Evolutionary conservation across 1,139 yeast species (phyloP).

Genomic region (Zygoascus meyerae): DNA sequence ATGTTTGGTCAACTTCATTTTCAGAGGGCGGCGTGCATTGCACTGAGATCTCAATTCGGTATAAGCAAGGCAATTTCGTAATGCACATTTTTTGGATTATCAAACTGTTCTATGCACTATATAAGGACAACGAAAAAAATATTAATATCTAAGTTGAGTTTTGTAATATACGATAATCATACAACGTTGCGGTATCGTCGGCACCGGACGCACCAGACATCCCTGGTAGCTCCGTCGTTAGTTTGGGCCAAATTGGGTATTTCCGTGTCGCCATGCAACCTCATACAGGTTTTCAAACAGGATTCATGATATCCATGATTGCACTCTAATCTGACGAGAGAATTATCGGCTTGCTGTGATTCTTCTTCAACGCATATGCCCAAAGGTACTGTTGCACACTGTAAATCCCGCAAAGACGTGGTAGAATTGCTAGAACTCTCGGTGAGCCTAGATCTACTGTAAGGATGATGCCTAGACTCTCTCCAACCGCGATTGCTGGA

Average conservation of each 20-base stretch:
- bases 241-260: slow-evolving; percentile 21
- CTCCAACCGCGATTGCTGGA: background rate
- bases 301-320: slow-evolving; percentile 30
- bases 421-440: background rate
- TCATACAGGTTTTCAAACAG: slow-evolving; percentile 27
- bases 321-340: slow-evolving; percentile 23
- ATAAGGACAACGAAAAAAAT: no score
- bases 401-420: slow-evolving; percentile 18
- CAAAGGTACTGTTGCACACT: slow-evolving; percentile 25
- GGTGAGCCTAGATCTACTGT: slow-evolving; percentile 3
- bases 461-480: slow-evolving; percentile 17
- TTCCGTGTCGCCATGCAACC: slow-evolving; percentile 29
- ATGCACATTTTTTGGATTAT: no score
- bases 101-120: no score
- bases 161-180: background rate
- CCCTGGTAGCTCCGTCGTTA: slow-evolving; percentile 17
- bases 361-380: slow-evolving; percentile 22
- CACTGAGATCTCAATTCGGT: no score
- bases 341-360: slow-evolving; percentile 7
- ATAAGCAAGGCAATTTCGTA: no score
- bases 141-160: no score
- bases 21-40: no score
- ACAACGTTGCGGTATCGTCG: slow-evolving; percentile 23
- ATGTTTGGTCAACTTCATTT: no score
- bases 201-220: slow-evolving; percentile 30